Conservation (phyloP, 1,284 basidiomycete genomes). For the Cryptococcus amylolentus region DNA sequence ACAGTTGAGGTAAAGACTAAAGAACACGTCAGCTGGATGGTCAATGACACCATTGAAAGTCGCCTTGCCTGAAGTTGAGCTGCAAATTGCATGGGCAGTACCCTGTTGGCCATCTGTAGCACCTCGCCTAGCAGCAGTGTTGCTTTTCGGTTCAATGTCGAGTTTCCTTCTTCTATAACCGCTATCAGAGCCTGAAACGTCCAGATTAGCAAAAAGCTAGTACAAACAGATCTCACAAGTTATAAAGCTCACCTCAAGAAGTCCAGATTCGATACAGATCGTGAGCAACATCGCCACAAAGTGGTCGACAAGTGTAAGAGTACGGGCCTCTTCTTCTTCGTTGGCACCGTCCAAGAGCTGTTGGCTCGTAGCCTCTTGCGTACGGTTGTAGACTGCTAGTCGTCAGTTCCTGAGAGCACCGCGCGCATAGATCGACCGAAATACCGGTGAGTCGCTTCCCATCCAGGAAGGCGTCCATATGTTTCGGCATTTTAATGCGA, state of each 20-base stretch:
- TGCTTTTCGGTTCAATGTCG: constrained; percentile 74
- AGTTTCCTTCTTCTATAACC: constrained; percentile 69
- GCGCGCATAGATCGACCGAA: constrained; percentile 27
- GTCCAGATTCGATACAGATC: constrained; percentile 79
- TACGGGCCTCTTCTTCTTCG: constrained; percentile 55
- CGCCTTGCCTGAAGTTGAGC: constrained; percentile 70
- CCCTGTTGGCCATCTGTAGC: constrained; percentile 78
- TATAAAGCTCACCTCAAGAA: constrained; percentile 66
- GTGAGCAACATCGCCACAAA: constrained; percentile 86
- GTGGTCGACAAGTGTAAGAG: constrained; percentile 83
- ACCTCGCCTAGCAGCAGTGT: constrained; percentile 90
- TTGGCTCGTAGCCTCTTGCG: constrained; percentile 36
- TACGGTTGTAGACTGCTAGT: constrained; percentile 38
- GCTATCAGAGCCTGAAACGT: constrained; percentile 67
- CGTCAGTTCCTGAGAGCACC: neutral
- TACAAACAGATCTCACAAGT: neutral
- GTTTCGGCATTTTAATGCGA: constrained; percentile 81
- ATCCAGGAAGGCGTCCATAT: constrained; percentile 85
- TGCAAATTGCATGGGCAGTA: constrained; percentile 78
- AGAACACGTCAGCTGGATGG: neutral
- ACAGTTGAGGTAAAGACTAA: constrained; percentile 79
- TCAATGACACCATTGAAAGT: neutral
- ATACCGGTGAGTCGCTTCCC: constrained; percentile 78
- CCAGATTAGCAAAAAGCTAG: neutral
- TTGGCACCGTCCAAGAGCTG: constrained; percentile 27